phyloP scores from a whole-genome alignment of 495 filamentous ascomycete genomes.

The Penicillium pulvis region DNA sequence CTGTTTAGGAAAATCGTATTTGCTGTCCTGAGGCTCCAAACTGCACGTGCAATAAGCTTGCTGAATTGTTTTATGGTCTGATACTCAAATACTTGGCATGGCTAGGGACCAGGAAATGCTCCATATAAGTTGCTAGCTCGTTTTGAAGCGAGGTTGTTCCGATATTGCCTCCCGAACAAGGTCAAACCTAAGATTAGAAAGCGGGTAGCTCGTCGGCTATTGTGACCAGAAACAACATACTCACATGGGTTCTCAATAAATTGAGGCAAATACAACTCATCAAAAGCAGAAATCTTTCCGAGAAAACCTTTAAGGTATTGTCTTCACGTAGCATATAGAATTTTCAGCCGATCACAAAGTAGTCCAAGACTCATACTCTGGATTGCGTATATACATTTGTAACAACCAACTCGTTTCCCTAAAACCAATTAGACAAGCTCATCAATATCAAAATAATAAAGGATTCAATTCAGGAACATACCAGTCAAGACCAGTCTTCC shows the following conservation, averaged over 20 bases:
- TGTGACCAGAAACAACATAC: neutral
- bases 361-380: neutral
- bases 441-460: neutral
- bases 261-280: no score
- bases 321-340: neutral
- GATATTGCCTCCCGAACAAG: neutral
- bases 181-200: neutral
- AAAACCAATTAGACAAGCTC: neutral
- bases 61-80: no score
- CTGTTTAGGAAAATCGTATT: neutral
- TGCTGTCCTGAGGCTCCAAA: neutral
- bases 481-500: neutral
- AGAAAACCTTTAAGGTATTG: neutral
- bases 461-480: neutral
- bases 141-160: no score
- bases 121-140: no score
- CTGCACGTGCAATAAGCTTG: neutral
- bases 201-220: neutral
- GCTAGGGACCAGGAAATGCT: no score
- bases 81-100: no score
- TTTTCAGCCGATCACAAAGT: constrained; percentile 1
- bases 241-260: neutral
- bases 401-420: neutral
- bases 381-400: constrained; percentile 1
- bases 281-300: no score